Conservation (phyloP, 352 stramenopile species). For the Phytophthora sp. region DNA sequence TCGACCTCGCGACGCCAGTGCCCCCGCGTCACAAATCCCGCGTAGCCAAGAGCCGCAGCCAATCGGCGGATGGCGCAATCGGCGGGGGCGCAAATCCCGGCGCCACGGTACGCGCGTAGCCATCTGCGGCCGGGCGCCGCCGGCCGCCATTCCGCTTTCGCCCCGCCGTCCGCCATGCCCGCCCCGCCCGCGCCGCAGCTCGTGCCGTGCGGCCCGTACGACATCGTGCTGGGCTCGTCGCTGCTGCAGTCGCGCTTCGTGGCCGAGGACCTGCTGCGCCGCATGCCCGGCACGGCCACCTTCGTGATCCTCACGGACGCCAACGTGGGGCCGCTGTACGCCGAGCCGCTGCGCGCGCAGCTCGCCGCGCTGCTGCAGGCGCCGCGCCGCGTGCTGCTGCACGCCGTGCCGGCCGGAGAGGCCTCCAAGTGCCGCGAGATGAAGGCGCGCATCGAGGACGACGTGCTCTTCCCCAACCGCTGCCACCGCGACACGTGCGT, state of each 20-base stretch:
- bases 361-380: conserved; percentile 42
- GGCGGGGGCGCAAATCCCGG: no score
- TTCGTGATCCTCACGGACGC: conserved; percentile 85
- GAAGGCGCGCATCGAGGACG: conserved; percentile 83
- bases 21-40: no score
- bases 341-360: conserved; percentile 59
- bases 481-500: conserved; percentile 86
- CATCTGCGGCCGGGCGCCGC: no score
- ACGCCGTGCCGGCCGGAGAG: conserved; percentile 72
- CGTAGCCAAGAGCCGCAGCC: no score
- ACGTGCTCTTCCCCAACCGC: conserved; percentile 80
- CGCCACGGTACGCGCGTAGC: no score
- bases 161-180: background rate
- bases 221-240: conserved; percentile 77
- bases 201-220: conserved; percentile 80
- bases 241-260: conserved; percentile 72
- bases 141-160: background rate
- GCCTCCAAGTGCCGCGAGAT: conserved; percentile 79
- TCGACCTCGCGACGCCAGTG: no score
- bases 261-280: conserved; percentile 63
- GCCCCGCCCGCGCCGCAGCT: conserved; percentile 36
- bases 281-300: conserved; percentile 62
- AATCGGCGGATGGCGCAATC: no score
- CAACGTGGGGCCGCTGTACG: conserved; percentile 81
- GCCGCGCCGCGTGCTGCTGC: conserved; percentile 63